These are phyloP conservation scores for Heterobasidion annosum DNA, from an alignment of 1,284 basidiomycete genomes.

Conservation along the genomic window DNA sequence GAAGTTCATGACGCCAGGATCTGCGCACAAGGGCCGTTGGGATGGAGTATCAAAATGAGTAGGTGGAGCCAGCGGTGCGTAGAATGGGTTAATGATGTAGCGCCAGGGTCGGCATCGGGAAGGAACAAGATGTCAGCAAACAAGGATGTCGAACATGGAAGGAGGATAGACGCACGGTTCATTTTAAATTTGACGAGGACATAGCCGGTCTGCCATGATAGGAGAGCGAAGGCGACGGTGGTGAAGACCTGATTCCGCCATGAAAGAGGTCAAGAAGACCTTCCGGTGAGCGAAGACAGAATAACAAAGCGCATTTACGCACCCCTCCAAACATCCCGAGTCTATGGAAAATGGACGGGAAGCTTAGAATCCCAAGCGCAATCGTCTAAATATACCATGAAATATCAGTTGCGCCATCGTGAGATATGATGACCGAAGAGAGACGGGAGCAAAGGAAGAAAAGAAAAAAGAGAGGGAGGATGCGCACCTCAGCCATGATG, in stretches of 20 bases:
- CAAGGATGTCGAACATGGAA: not conserved
- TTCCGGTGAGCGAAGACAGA: not conserved
- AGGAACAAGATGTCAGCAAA: too few species aligned
- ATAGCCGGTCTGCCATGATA: slow-evolving; percentile 7
- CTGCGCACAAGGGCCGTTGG: not conserved
- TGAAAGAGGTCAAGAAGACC: not conserved
- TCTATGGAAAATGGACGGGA: slow-evolving; percentile 4
- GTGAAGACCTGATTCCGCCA: not conserved
- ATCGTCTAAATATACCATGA: not conserved
- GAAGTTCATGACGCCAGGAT: slow-evolving; percentile 7
- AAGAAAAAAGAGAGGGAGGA: not conserved
- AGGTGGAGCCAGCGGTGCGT: not conserved
- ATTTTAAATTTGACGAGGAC: slow-evolving; percentile 6
- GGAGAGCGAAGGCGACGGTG: slow-evolving; percentile 3
- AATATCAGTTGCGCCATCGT: not conserved
- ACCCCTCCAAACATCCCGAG: slow-evolving; percentile 7
- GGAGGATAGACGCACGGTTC: slow-evolving; percentile 1
- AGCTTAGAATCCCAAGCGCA: slow-evolving; percentile 6
- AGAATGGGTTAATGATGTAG: not conserved
- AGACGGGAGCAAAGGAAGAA: not conserved
- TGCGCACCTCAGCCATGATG: slow-evolving; percentile 6
- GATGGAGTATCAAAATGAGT: not conserved
- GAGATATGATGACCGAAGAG: not conserved
- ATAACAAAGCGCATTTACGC: not conserved
- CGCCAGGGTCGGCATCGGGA: too few species aligned